Conservation (phyloP, 306 rosid genomes). For the Geum urbanum region DNA sequence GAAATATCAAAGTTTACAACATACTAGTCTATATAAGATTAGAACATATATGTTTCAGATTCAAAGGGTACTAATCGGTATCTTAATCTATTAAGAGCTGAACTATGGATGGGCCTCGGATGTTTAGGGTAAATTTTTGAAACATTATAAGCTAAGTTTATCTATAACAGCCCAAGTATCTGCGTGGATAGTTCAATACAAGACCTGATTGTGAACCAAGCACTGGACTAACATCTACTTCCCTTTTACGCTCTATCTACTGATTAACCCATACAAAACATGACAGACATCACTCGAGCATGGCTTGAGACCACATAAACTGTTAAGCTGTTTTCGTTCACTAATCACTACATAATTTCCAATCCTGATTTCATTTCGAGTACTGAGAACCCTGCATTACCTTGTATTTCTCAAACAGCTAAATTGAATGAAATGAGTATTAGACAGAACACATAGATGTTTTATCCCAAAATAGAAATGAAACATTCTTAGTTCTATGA, state of each 20-base stretch:
- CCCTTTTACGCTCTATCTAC: neutral
- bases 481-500: neutral
- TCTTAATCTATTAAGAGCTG: neutral
- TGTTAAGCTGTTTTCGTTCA: neutral
- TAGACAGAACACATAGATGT: neutral
- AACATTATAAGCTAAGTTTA: neutral
- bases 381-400: neutral
- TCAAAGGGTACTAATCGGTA: neutral
- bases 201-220: neutral
- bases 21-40: neutral
- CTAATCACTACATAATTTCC: neutral
- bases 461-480: too few species aligned
- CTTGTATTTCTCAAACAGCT: neutral
- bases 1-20: neutral
- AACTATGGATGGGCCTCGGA: neutral
- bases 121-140: neutral
- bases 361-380: neutral
- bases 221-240: neutral
- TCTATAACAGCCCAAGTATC: too few species aligned
- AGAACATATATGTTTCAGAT: neutral
- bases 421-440: neutral
- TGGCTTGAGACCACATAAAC: neutral
- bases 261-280: neutral
- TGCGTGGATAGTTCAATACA: too few species aligned
- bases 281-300: neutral